Base-by-base conservation (phyloP, 768 basidiomycete species). In the Psilocybe azurescens region DNA sequence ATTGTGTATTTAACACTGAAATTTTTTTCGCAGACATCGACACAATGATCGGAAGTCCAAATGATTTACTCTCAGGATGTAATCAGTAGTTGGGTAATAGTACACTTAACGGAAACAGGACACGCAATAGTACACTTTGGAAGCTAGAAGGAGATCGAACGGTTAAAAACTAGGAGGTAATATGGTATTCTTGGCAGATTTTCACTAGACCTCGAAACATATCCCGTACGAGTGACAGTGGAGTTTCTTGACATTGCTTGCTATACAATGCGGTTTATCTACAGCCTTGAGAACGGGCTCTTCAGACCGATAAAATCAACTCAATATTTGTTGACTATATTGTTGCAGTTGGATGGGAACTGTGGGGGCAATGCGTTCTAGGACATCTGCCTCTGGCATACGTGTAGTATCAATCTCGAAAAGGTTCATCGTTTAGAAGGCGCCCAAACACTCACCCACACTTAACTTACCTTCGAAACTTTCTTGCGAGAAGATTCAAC, bases 21-120 rank as follows among this genome's bases (percentile, higher is more conserved):
- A n/a, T n/a, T n/a, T n/a, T n/a, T n/a, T 53, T 3, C 63, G 5
- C 61, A 83, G 81, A 83, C 58, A 73, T 81, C 48, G 75, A 79
- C 60, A 70, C 73, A 16, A 77, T 73, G 72, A 62, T 77, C 24
- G 81, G 80, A 2, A 75, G 69, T 59, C 3, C 50, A 11, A 14
- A 58, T 5, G 73, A 78, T 41, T 69, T 82, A 38, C 71, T 72
- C 32, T 54, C n/a, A 29, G 71, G 65, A 9, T 81, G 78, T 53
- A 73, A 75, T 32, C 58, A 56, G 53, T 67, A 46, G 49, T 9
- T 33, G n/a, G 8, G 3, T 39, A 2, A 39, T 24, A 1, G 24
- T 24, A 24, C 24, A 24, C 0, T 24, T 24, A 24, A 2, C 24
- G 24, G 24, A 24, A 36, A 36, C 6, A 36, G 33, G 33, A 36